Evolutionary conservation across 2,329 filamentous ascomycete species (phyloP).

Genomic region (Colletotrichum kahawae): DNA sequence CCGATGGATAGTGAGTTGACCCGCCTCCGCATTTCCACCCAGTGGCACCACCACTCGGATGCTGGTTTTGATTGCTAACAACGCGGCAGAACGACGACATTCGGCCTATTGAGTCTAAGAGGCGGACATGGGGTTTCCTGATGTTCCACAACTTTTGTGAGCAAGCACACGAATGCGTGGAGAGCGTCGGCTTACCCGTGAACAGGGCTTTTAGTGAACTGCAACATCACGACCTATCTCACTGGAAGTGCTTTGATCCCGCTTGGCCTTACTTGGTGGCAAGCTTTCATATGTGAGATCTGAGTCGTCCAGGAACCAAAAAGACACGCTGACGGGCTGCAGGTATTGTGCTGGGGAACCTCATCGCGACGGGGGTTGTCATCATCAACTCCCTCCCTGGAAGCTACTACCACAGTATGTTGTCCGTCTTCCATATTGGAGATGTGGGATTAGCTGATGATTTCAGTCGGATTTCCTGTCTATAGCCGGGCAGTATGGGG

Average conservation of each 20-base stretch:
- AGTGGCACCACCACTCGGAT: background rate
- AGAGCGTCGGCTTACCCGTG: background rate
- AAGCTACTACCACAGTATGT: conserved; percentile 44
- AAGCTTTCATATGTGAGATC: conserved; percentile 42
- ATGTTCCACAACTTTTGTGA: conserved; percentile 51
- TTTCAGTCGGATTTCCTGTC: conserved; percentile 34
- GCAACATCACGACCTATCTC: conserved; percentile 45
- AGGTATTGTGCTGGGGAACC: conserved; percentile 41
- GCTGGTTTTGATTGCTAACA: background rate
- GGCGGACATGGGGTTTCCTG: conserved; percentile 47
- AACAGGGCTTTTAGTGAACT: conserved; percentile 52
- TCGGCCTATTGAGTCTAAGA: conserved; percentile 47
- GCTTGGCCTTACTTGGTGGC: conserved; percentile 46
- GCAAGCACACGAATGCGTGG: background rate
- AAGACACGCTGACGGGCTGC: background rate
- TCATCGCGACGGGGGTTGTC: conserved; percentile 43
- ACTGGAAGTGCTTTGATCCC: conserved; percentile 47
- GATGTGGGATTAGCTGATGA: background rate
- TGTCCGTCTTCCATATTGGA: accelerated
- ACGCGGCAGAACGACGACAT: conserved; percentile 51
- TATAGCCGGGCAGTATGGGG: conserved; percentile 36
- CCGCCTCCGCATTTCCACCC: background rate
- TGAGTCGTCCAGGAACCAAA: no score
- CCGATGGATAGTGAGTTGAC: conserved; percentile 33
- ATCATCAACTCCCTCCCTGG: conserved; percentile 48